A percentile compares a stretch with the other conserved stretches of the same genome.
Conservation (phyloP, 768 basidiomycete species). For the Lactarius vividus region DNA sequence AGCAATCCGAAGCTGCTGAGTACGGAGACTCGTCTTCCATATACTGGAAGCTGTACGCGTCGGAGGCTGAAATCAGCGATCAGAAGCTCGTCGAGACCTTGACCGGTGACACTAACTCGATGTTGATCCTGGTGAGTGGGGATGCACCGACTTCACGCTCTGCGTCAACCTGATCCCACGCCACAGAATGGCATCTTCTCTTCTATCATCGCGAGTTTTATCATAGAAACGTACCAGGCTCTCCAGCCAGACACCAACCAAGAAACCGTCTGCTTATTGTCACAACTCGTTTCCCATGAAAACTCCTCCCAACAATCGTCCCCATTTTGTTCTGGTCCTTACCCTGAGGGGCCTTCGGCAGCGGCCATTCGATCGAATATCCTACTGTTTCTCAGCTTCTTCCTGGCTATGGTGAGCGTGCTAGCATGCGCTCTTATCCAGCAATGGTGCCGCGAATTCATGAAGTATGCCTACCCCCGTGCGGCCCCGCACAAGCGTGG, state of each 20-base stretch:
- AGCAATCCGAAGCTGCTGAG: background rate
- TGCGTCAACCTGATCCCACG: background rate
- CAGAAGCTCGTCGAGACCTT: conserved; percentile 20
- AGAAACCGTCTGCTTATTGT: conserved; percentile 2
- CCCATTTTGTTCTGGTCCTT: background rate
- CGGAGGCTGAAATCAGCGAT: conserved; percentile 21
- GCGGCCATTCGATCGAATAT: conserved; percentile 15
- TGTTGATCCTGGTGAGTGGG: conserved; percentile 24
- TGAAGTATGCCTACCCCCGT: conserved; percentile 3
- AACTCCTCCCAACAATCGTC: background rate
- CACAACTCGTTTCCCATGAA: conserved; percentile 3
- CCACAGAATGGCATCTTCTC: conserved; percentile 26
- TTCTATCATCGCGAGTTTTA: conserved; percentile 23
- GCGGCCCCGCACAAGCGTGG: conserved; percentile 16
- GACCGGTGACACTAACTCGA: conserved; percentile 17
- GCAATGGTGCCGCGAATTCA: conserved; percentile 20
- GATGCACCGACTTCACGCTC: background rate
- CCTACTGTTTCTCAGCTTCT: conserved; percentile 16
- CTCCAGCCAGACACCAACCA: conserved; percentile 10
- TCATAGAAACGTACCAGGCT: conserved; percentile 23
- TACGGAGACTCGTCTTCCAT: conserved; percentile 2
- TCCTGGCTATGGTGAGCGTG: conserved; percentile 13
- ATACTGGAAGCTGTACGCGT: conserved; percentile 23
- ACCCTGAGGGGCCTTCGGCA: background rate
- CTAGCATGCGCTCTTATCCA: conserved; percentile 18